Conservation (phyloP, 768 basidiomycete genomes). For the Podaxis sp. region DNA sequence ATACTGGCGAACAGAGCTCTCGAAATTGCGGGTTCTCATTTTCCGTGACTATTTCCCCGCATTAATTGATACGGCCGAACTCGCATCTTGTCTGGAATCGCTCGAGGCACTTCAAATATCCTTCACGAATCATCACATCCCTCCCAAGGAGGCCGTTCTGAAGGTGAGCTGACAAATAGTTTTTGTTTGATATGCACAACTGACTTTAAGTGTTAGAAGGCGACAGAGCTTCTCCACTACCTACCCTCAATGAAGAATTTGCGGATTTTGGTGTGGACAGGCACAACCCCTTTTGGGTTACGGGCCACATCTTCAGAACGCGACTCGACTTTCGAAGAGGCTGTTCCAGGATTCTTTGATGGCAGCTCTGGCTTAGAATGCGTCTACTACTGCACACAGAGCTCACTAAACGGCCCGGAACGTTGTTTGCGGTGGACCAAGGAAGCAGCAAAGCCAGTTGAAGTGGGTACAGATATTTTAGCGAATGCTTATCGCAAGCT, state of each 20-base stretch:
- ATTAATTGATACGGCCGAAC: not conserved
- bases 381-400: not conserved
- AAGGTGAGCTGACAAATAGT: not conserved
- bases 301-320: not conserved
- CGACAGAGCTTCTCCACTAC: not conserved
- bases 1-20: not conserved
- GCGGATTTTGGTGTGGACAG: not conserved
- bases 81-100: not conserved
- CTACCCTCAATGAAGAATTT: not conserved
- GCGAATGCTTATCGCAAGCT: not conserved
- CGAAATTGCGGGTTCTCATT: conserved; percentile 7
- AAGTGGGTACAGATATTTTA: not conserved
- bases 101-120: conserved; percentile 11
- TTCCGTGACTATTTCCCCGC: not conserved
- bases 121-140: not conserved
- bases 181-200: not conserved
- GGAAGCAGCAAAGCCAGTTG: not conserved
- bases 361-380: not conserved
- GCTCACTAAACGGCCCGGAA: too few species aligned
- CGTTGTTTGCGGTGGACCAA: not conserved
- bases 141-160: not conserved
- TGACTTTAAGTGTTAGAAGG: not conserved
- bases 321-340: not conserved
- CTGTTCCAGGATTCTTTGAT: not conserved
- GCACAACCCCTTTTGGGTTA: not conserved